These are phyloP conservation scores for Mariannaea elegans DNA, from an alignment of 2,329 filamentous ascomycete genomes.

Conservation along the genomic window DNA sequence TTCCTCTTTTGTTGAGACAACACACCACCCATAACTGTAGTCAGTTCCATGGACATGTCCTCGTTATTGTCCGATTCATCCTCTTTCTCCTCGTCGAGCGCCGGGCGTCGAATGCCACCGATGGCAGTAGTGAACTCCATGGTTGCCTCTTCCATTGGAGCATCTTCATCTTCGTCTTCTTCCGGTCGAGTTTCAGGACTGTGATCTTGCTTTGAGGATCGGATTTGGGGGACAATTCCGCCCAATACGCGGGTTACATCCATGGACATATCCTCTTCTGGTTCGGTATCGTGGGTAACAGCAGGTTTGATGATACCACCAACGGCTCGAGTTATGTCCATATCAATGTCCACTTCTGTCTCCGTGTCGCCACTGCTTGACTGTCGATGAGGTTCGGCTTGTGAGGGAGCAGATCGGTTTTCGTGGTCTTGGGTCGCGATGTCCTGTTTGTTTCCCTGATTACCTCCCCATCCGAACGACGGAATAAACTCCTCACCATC, in stretches of 20 bases:
- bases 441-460: conserved; percentile 56
- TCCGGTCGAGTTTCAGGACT: conserved; percentile 40
- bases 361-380: conserved; percentile 40
- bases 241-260: conserved; percentile 88
- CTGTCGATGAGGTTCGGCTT: conserved; percentile 18
- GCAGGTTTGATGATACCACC: conserved; percentile 62
- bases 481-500: conserved; percentile 76
- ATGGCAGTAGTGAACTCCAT: conserved; percentile 89
- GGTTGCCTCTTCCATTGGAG: conserved; percentile 53
- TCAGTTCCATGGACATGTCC: conserved; percentile 84
- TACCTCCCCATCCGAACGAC: conserved; percentile 80
- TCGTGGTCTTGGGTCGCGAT: conserved; percentile 53
- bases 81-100: conserved; percentile 44
- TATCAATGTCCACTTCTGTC: conserved; percentile 55
- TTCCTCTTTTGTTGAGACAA: conserved; percentile 47
- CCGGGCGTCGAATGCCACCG: conserved; percentile 68
- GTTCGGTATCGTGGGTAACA: conserved; percentile 51
- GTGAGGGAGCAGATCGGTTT: conserved; percentile 33
- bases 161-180: conserved; percentile 42
- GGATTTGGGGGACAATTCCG: conserved; percentile 70
- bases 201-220: conserved; percentile 13
- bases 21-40: conserved; percentile 69
- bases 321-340: conserved; percentile 65
- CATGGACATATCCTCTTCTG: conserved; percentile 85
- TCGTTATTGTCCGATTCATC: conserved; percentile 60